Evolutionary conservation across 139 green algal genomes (phyloP).

Genomic region (Coelastrella sp.): DNA sequence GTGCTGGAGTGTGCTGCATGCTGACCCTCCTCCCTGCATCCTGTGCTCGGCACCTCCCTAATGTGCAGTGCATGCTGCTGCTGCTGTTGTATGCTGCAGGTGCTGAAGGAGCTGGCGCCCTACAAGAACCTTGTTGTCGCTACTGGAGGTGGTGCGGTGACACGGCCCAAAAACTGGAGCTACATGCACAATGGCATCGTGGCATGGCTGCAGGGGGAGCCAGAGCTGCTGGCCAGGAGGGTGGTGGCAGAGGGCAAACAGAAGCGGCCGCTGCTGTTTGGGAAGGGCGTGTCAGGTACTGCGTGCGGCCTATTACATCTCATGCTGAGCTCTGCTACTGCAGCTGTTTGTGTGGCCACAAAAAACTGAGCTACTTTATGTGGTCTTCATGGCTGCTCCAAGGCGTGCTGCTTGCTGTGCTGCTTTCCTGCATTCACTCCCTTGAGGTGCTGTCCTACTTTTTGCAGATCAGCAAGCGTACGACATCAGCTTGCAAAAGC

Average conservation of each 20-base stretch:
- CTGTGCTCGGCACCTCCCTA: too few relatives aligned
- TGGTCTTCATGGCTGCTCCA: background rate
- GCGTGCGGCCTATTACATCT: background rate
- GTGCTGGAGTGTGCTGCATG: too few relatives aligned
- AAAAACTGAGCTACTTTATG: background rate
- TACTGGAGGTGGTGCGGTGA: constrained; percentile 86
- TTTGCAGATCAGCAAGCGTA: constrained; percentile 41
- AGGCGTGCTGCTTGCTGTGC: too few relatives aligned
- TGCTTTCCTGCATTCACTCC: too few relatives aligned
- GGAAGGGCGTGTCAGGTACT: constrained; percentile 44
- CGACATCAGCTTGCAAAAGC: constrained; percentile 41
- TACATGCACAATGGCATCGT: constrained; percentile 90
- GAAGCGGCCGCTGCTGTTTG: constrained; percentile 77
- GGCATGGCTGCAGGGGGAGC: constrained; percentile 84
- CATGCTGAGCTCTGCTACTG: background rate
- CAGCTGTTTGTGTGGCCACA: background rate
- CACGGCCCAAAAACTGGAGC: constrained; percentile 85
- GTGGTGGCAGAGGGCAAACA: constrained; percentile 77
- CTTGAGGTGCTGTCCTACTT: background rate
- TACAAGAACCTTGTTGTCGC: constrained; percentile 86
- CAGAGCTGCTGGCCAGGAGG: constrained; percentile 72
- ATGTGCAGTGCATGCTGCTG: too few relatives aligned
- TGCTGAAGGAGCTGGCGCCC: constrained; percentile 78
- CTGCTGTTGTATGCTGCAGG: constrained; percentile 37
- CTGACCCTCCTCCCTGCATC: too few relatives aligned